Conservation (phyloP, 345 rosid genomes). For the Hevea brasiliensis region DNA sequence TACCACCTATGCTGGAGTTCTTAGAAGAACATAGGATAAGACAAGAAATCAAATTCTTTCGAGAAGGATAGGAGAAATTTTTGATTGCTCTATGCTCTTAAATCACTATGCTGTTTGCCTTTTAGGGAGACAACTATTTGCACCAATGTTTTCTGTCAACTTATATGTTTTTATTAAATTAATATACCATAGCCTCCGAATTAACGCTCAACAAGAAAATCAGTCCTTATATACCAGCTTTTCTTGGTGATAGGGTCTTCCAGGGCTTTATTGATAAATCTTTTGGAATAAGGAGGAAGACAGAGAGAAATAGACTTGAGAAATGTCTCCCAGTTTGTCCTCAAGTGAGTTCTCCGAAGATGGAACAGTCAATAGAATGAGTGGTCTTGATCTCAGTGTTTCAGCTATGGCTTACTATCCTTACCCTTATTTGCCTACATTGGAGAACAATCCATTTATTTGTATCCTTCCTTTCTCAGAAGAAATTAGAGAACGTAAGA, state of each 20-base stretch:
- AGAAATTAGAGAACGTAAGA: conserved; percentile 36
- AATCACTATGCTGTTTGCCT: background rate
- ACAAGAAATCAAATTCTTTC: conserved; percentile 5
- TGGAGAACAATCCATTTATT: conserved; percentile 12
- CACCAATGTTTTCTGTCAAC: background rate
- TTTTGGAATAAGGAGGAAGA: background rate
- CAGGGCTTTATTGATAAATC: conserved; percentile 38
- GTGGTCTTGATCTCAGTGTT: conserved; percentile 31
- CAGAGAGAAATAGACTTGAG: background rate
- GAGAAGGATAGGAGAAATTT: background rate
- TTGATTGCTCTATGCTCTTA: conserved; percentile 28
- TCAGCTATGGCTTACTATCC: conserved; percentile 33
- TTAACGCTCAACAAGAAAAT: background rate
- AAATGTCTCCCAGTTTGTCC: conserved; percentile 25
- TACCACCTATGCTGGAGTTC: conserved; percentile 20
- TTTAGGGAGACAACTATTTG: conserved; percentile 12
- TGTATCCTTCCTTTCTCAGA: conserved; percentile 9
- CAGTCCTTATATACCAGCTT: conserved; percentile 9
- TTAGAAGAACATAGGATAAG: background rate
- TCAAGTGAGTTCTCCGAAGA: conserved; percentile 18
- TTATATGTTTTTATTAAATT: background rate
- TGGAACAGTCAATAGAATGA: conserved; percentile 18
- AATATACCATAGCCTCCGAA: background rate
- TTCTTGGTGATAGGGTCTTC: conserved; percentile 28
- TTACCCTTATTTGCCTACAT: conserved; percentile 26